Base-by-base conservation (phyloP, 169 alveolate species). In the Eimeria acervulina region DNA sequence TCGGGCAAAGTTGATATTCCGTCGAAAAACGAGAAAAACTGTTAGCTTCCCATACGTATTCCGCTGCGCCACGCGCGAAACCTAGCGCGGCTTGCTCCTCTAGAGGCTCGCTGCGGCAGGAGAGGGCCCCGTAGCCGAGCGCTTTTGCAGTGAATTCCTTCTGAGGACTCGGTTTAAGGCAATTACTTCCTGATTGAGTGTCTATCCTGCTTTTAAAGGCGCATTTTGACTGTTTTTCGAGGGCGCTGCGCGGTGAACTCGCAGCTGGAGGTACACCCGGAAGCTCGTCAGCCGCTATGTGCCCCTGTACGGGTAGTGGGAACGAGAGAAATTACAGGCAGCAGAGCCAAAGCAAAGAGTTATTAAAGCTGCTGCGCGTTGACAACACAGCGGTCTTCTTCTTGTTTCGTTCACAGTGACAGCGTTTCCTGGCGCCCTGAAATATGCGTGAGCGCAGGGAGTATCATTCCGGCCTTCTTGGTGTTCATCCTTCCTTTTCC, bases 81-180 rank as follows among this genome's bases (percentile, higher is more conserved):
- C 63, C 42, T 52, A 80, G 66, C 90, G 90, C 90, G 63, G 90
- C 90, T 80, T 38, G 90, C 90, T 80, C 68, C 66, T 33, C 70
- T 40, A 44, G 90, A 80, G 90, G 90, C 90, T 80, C 90, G 66
- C 90, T 80, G 90, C 89, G 15, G 55, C 68, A 80, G 90, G 55
- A 40, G 90, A 80, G 90, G 90, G 90, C 90, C 90, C 90, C 63
- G 66, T 80, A 80, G 90, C 70, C 90, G 47, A 40, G 90, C 40
- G 90, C 90, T 80, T 40, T 44, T 80, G 47, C 68, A 19, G 68
- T 44, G 70, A 28, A 33, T n/a, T 10, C 55, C 13, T 28, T 31
- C 23, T 80, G 90, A 80, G 38, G 63, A 44, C 90, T 80, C 40
- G 7, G 66, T 28, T 40, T 80, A 70, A 80, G 63, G 68, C 44